Evolutionary conservation across 352 stramenopile genomes (phyloP), one percentile per base, ranked within the genome.

Genomic region (Phytophthora fragariae): DNA sequence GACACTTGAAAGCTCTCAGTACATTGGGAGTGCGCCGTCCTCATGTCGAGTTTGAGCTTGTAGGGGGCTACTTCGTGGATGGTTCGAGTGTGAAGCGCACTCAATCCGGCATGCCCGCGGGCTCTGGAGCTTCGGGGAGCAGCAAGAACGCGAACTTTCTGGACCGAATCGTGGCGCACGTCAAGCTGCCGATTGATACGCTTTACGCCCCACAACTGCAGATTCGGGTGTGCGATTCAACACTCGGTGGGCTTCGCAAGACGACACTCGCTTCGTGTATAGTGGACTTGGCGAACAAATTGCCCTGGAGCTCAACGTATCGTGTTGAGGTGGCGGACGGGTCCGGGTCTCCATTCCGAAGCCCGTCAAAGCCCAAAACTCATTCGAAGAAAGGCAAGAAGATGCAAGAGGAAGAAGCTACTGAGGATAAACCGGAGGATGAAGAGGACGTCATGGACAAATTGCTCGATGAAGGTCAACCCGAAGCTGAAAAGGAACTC

Each of bases 141-240:
- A 83, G 76, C 49, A 95, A 95, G 66, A 91, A 95, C 21, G 86
- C 81, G 3, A 95, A 93, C 24, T 85, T 94, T n/a, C 61, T 94
- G 14, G 86, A 95, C 27, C 73, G 77, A 10, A 73, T 93, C 10
- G 72, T 86, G 1, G 65, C 88, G 10, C 65, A 72, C 4, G 83
- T 82, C 0, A 87, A 84, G 59, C 55, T 95, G 1, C 88, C 86
- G 2, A 47, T 92, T 0, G 88, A 95, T 44, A 84, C 73, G 0
- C 53, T 95, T 0, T 93, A 84, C 59, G 70, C 82, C 0, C 88
- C 88, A 11, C 85, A 92, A 65, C 66, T 95, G 1, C 75, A 76
- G 12, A 85, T 95, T 62, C 84, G 81, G 27, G 84, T 95, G 17
- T 77, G 86, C 17, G 84, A 91, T 33, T 71, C 72, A n/a, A 76